Evolutionary conservation across 768 basidiomycete genomes (phyloP), one percentile per base, ranked within the genome.

Genomic region (Leucocoprinus sp.): DNA sequence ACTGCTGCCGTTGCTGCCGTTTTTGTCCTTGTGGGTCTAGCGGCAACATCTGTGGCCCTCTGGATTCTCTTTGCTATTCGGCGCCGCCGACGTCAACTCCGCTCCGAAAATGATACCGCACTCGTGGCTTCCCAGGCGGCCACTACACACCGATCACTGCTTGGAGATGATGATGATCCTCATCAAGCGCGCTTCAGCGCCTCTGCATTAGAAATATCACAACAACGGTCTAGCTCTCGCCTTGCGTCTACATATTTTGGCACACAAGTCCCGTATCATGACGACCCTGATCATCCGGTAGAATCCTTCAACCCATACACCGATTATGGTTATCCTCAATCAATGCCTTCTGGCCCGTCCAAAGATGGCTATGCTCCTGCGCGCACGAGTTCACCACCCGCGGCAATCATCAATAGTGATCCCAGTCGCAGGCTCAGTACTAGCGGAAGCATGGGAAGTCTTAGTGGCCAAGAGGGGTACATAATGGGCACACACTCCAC

Each of bases 1-100:
- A 86, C 83, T 18, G 91, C 91, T 15, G 93, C 92, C 8, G 92
- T 97, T 2, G 84, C 84, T 1, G 95, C 88, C 36, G 87, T 92
- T 6, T 98, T 96, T 55, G 78, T 90, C 29, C 80, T 92, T 12
- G 87, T 93, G 14, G 93, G 92, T 22, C 71, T 98, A 15, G 82
- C 88, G 3, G 80, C 66, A 22, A 80, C 76, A 17, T 78, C 72
- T 38, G 88, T 78, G 44, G 55, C 79, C 31, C 67, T 88, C 38
- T 87, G 78, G 74, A 68, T 83, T 45, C 62, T 85, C 52, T 86
- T 88, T 58, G 82, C 77, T 41, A 59, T 85, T 44, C 78, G 80
- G 19, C 75, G 83, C 38, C 76, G 81, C 50, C 74, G 81, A 37
- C 71, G 79, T 24, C 76, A 71, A 33, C 71, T 64, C 26, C 67